These are phyloP conservation scores for Termitomyces sp. DNA, from an alignment of 768 basidiomycete species.

Conservation along the genomic window DNA sequence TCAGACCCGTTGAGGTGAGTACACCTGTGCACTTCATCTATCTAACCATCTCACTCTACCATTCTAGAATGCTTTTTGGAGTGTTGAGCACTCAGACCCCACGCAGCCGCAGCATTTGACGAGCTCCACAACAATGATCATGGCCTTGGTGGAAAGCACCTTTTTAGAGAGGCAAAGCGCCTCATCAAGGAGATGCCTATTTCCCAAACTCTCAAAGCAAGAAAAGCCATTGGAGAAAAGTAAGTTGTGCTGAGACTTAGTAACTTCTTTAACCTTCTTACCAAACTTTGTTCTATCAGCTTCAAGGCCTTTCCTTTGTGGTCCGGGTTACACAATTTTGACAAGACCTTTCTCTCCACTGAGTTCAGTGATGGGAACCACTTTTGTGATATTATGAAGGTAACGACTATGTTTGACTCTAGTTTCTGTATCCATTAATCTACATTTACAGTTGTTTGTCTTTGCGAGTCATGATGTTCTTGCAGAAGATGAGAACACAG, in stretches of 20 bases:
- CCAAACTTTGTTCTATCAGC: background rate
- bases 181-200: background rate
- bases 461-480: too few relatives aligned
- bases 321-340: background rate
- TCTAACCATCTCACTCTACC: background rate
- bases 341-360: background rate
- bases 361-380: background rate
- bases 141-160: constrained; percentile 24
- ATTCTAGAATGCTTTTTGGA: constrained; percentile 27
- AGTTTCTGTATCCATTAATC: too few relatives aligned
- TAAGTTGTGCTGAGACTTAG: background rate
- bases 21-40: background rate
- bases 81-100: constrained; percentile 19
- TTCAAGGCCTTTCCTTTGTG: background rate
- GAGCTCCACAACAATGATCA: constrained; percentile 18
- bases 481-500: too few relatives aligned
- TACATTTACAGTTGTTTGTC: too few relatives aligned
- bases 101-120: constrained; percentile 25
- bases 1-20: background rate
- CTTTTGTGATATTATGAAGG: background rate
- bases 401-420: background rate
- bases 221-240: background rate
- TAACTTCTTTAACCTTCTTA: background rate
- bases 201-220: background rate
- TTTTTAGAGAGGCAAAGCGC: constrained; percentile 18